Evolutionary conservation across 1,284 basidiomycete genomes (phyloP), one percentile per base, ranked within the genome.

Genomic region (Ustilago lituana): DNA sequence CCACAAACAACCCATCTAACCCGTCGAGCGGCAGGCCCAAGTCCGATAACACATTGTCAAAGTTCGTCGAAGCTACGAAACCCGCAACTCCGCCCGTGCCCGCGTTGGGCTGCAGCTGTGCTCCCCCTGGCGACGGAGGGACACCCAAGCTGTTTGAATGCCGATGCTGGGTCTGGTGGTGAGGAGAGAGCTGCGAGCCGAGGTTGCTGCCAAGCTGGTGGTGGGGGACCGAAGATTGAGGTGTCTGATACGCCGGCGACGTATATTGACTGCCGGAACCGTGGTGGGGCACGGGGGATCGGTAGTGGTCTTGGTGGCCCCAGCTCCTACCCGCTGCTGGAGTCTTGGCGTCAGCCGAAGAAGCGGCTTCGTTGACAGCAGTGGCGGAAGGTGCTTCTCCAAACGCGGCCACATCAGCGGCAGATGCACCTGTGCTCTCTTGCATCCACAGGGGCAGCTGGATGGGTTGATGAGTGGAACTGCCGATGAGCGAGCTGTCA

Each of bases 371-470:
- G 20, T 22, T 17, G 20, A 22, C 32, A 12, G 35, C 36, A 5
- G 19, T 12, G 27, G 6, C 27, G 27, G n/a, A n/a, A n/a, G n/a
- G n/a, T n/a, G 39, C 46, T 24, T 54, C 53, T 23, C 53, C 51
- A n/a, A 66, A 60, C 0, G 27, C 53, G 1, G n/a, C 55, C 2
- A 55, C 22, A 37, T 63, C 60, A 12, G 38, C 22, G 3, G 56
- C 12, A 0, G 56, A 33, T 2, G 53, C 41, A 3, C 62, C 68
- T 0, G 68, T 71, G 10, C 44, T 50, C 29, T 71, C 68, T 47
- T 71, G 68, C 68, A 71, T 71, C 68, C 68, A 71, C 24, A 71
- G 31, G 12, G 68, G 68, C n/a, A 71, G 32, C 43, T 71, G 68
- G 15, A 69, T 58, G 4, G 66, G 55, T 12, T 59, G 67, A n/a